phyloP scores from a whole-genome alignment of 2,329 filamentous ascomycete species.

The Cytospora paraplurivora region DNA sequence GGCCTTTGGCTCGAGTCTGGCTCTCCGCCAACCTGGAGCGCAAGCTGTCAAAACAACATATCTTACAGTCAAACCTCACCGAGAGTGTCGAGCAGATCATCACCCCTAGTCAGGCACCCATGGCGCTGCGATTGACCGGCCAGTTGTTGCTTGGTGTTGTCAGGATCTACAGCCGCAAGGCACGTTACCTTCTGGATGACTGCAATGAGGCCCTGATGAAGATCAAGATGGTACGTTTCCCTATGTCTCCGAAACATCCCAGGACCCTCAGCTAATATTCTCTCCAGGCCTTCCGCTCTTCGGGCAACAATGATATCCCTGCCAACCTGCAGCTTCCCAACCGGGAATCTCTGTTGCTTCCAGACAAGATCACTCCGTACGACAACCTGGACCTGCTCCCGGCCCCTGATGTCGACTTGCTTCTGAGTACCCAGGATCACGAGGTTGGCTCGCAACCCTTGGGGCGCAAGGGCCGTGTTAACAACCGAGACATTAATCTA shows the following conservation, averaged over 20 bases:
- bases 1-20: constrained; percentile 96
- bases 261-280: constrained; percentile 38
- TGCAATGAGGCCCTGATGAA: constrained; percentile 97
- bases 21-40: constrained; percentile 96
- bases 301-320: constrained; percentile 94
- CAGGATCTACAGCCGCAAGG: constrained; percentile 96
- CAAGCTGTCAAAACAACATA: constrained; percentile 96
- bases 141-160: constrained; percentile 95
- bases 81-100: constrained; percentile 96
- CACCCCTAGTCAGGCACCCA: constrained; percentile 85
- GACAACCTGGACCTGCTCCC: constrained; percentile 78
- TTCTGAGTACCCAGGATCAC: constrained; percentile 67
- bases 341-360: constrained; percentile 83
- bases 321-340: constrained; percentile 77
- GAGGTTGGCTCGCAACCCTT: constrained; percentile 49
- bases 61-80: constrained; percentile 90
- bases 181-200: constrained; percentile 92
- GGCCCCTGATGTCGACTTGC: constrained; percentile 83
- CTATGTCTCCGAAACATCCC: background rate
- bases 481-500: constrained; percentile 67
- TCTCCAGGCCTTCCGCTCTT: constrained; percentile 83
- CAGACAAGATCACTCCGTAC: constrained; percentile 89
- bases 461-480: constrained; percentile 59
- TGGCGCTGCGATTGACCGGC: constrained; percentile 90
- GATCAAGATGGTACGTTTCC: constrained; percentile 83